Conservation (phyloP, 2,329 filamentous ascomycete genomes). For the Ascochyta clinopodiicola region DNA sequence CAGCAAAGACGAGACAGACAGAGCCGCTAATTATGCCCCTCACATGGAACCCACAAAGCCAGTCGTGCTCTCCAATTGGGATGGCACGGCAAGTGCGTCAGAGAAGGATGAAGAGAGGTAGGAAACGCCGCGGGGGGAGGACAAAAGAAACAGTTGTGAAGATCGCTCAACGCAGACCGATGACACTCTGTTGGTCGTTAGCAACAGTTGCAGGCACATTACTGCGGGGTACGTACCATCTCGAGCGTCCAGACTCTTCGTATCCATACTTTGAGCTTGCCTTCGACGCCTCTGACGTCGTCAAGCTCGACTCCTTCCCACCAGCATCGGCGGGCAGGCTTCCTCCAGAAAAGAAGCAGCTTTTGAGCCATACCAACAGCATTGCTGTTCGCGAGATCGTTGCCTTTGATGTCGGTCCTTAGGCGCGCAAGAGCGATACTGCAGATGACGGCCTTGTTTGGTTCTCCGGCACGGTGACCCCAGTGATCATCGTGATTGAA, state of each 20-base stretch:
- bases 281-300: slow-evolving; percentile 86
- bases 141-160: slow-evolving; percentile 6
- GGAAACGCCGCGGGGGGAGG: not conserved
- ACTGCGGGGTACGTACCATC: slow-evolving; percentile 65
- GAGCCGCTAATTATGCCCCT: slow-evolving; percentile 18
- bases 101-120: not conserved
- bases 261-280: slow-evolving; percentile 97
- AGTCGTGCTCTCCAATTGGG: slow-evolving; percentile 11
- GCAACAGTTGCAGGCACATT: slow-evolving; percentile 19
- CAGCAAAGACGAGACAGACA: slow-evolving; percentile 15
- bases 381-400: slow-evolving; percentile 73
- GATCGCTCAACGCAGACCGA: slow-evolving; percentile 71
- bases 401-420: slow-evolving; percentile 85
- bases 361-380: slow-evolving; percentile 99
- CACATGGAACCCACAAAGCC: slow-evolving; percentile 12
- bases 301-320: slow-evolving; percentile 97
- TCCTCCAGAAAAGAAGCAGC: slow-evolving; percentile 95
- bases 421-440: slow-evolving; percentile 91
- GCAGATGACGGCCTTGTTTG: slow-evolving; percentile 98
- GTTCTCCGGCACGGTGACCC: slow-evolving; percentile 97
- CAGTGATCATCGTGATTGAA: slow-evolving; percentile 96
- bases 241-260: slow-evolving; percentile 97
- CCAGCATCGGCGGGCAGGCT: slow-evolving; percentile 95
- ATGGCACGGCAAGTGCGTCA: slow-evolving; percentile 2
- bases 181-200: slow-evolving; percentile 69